A percentile compares a stretch with the other conserved stretches of the same genome.
These are phyloP conservation scores for Beauveria asiatica DNA, from an alignment of 2,329 filamentous ascomycete species.

Conservation along the genomic window DNA sequence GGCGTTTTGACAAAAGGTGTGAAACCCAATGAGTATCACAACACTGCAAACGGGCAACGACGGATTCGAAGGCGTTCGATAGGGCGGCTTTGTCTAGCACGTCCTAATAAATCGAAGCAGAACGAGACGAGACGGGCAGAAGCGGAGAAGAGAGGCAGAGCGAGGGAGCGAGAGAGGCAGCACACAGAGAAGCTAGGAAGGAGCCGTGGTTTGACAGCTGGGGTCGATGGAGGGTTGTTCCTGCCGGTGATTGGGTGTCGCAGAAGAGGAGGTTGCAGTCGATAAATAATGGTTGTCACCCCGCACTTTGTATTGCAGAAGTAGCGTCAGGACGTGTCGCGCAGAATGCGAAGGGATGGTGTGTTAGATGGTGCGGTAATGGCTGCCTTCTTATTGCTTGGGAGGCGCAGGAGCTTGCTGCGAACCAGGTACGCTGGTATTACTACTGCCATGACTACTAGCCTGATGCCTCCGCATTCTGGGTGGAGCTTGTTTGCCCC, in stretches of 20 bases:
- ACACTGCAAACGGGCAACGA: not conserved
- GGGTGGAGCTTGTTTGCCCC: slow-evolving; percentile 5
- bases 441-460: slow-evolving; percentile 8
- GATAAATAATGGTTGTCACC: slow-evolving; percentile 3
- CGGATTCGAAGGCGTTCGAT: not conserved
- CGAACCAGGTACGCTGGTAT: slow-evolving; percentile 6
- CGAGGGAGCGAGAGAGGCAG: slow-evolving; percentile 1
- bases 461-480: slow-evolving; percentile 11
- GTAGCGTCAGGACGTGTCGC: not conserved
- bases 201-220: slow-evolving; percentile 6
- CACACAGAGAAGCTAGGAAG: slow-evolving; percentile 2
- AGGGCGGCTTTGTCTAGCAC: slow-evolving; percentile 2
- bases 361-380: slow-evolving; percentile 8
- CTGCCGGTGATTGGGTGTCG: slow-evolving; percentile 7
- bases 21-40: not conserved
- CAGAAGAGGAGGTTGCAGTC: slow-evolving; percentile 11
- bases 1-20: slow-evolving; percentile 9
- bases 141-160: not conserved
- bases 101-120: not conserved
- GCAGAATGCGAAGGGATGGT: slow-evolving; percentile 12
- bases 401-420: not conserved
- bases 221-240: slow-evolving; percentile 5
- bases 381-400: slow-evolving; percentile 9
- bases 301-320: slow-evolving; percentile 12
- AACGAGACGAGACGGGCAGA: not conserved